Evolutionary conservation across 1,139 yeast species (phyloP).

Genomic region (Meyerozyma sp.): DNA sequence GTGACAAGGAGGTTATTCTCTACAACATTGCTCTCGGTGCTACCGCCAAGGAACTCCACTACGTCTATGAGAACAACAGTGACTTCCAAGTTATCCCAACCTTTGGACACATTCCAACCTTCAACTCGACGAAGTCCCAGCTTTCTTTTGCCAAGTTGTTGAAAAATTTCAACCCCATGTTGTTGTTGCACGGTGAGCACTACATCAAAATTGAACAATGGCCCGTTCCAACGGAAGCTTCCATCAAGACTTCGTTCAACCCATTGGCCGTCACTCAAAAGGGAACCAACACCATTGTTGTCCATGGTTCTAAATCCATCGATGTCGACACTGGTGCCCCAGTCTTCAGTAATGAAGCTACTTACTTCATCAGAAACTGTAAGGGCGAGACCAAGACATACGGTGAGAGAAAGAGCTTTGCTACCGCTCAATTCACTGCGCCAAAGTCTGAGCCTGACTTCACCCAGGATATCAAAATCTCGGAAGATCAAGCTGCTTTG

Average conservation of each 20-base stretch:
- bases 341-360: conserved; percentile 76
- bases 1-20: conserved; percentile 69
- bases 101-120: conserved; percentile 80
- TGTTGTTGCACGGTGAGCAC: conserved; percentile 93
- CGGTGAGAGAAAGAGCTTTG: conserved; percentile 49
- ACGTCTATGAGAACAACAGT: conserved; percentile 69
- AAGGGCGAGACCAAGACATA: conserved; percentile 54
- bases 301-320: conserved; percentile 67
- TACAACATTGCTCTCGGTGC: conserved; percentile 93
- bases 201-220: conserved; percentile 72
- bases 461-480: conserved; percentile 53
- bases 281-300: conserved; percentile 82
- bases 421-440: conserved; percentile 60
- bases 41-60: conserved; percentile 67
- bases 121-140: conserved; percentile 47
- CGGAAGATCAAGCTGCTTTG: conserved; percentile 76
- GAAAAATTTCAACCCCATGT: conserved; percentile 83
- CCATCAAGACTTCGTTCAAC: conserved; percentile 52
- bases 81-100: conserved; percentile 91
- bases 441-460: conserved; percentile 69
- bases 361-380: conserved; percentile 83
- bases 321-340: conserved; percentile 68
- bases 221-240: conserved; percentile 75
- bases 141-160: conserved; percentile 53
- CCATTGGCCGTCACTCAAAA: conserved; percentile 80